These are phyloP conservation scores for Hypoxylon trugodes DNA, from an alignment of 495 filamentous ascomycete genomes.

Conservation along the genomic window DNA sequence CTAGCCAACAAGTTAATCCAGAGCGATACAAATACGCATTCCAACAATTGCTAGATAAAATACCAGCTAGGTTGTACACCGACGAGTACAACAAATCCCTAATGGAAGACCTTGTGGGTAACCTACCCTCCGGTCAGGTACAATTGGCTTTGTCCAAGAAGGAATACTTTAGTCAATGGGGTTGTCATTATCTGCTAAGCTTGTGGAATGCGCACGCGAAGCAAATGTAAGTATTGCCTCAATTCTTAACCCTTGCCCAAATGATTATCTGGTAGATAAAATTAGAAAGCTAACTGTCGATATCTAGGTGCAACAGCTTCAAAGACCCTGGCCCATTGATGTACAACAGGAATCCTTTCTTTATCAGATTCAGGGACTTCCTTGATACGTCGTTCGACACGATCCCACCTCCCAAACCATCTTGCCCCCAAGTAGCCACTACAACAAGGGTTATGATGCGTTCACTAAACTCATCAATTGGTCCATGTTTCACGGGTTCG, in stretches of 20 bases:
- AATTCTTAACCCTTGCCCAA: neutral
- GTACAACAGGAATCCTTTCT: constrained; percentile 52
- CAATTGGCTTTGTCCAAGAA: constrained; percentile 41
- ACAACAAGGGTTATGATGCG: constrained; percentile 40
- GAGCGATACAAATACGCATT: constrained; percentile 10
- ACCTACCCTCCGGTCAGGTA: constrained; percentile 47
- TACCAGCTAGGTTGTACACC: constrained; percentile 41
- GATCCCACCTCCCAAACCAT: constrained; percentile 50
- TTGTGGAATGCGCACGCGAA: constrained; percentile 51
- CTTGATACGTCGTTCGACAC: constrained; percentile 51
- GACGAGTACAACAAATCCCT: constrained; percentile 46
- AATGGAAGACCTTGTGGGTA: constrained; percentile 47
- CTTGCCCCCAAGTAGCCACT: constrained; percentile 13
- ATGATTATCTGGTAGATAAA: too few species aligned
- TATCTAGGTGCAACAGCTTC: constrained; percentile 52
- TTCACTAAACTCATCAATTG: constrained; percentile 32
- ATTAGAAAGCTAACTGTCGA: too few species aligned
- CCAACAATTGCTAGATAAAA: constrained; percentile 27
- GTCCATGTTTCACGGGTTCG: constrained; percentile 51
- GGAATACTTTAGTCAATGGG: constrained; percentile 49
- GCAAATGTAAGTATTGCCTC: constrained; percentile 43
- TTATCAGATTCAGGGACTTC: constrained; percentile 46
- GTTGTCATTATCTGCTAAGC: constrained; percentile 56
- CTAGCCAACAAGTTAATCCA: constrained; percentile 4
- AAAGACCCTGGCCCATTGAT: constrained; percentile 56